phyloP scores from a whole-genome alignment of 2,329 filamentous ascomycete species.

The Ilyonectria sp. region DNA sequence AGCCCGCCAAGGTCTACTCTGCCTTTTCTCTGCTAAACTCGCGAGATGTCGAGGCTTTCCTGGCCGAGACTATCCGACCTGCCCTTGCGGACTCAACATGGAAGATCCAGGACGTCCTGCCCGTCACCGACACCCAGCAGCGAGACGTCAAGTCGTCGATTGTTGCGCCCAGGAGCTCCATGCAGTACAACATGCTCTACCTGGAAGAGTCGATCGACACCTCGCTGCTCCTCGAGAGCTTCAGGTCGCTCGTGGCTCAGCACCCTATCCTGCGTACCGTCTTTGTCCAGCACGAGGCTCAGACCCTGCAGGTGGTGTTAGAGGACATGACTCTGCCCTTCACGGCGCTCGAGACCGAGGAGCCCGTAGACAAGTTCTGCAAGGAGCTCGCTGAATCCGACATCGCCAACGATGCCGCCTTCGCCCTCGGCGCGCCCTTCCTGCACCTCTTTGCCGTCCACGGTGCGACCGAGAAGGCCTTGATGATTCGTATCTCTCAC shows the following conservation, averaged over 20 bases:
- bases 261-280: constrained; percentile 47
- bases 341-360: constrained; percentile 25
- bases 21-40: constrained; percentile 41
- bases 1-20: constrained; percentile 32
- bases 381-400: constrained; percentile 39
- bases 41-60: constrained; percentile 37
- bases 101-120: constrained; percentile 43
- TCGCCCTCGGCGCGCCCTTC: constrained; percentile 36
- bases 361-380: constrained; percentile 34
- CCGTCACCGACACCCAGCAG: constrained; percentile 41
- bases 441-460: constrained; percentile 39
- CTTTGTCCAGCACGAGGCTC: constrained; percentile 37
- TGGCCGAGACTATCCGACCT: constrained; percentile 33
- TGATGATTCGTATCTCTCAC: constrained; percentile 58
- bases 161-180: constrained; percentile 40
- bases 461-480: constrained; percentile 38
- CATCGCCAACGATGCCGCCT: constrained; percentile 25
- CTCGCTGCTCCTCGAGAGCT: constrained; percentile 35
- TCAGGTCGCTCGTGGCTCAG: constrained; percentile 41
- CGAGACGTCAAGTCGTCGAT: constrained; percentile 44
- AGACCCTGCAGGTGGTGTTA: constrained; percentile 43
- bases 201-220: constrained; percentile 43
- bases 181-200: constrained; percentile 50
- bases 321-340: constrained; percentile 36
- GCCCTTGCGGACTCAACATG: constrained; percentile 39